A percentile compares a stretch with the other conserved stretches of the same genome.
These are phyloP conservation scores for Eimeria acervulina DNA, from an alignment of 169 alveolate genomes.

Conservation along the genomic window DNA sequence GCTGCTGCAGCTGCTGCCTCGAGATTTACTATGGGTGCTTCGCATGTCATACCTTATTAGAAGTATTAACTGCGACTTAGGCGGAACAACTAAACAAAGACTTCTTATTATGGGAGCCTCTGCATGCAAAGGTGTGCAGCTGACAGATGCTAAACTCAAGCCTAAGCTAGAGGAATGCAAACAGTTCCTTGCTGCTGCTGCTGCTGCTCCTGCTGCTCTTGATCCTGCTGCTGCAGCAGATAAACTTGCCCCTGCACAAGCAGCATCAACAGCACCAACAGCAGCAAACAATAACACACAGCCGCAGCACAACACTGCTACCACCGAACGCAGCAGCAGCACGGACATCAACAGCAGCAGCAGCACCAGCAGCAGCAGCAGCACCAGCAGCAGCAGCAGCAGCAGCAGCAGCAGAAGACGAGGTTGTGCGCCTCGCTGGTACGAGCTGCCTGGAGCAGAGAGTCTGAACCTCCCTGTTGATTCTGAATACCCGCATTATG, in stretches of 20 bases:
- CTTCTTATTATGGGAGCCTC: conserved; percentile 23
- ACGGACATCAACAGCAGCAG: neutral
- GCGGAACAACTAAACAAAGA: conserved; percentile 15
- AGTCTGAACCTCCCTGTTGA: conserved; percentile 28
- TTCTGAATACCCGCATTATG: conserved; percentile 4
- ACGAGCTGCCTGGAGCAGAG: neutral
- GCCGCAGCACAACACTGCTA: neutral
- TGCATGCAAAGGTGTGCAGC: conserved; percentile 49
- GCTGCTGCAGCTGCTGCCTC: conserved; percentile 55
- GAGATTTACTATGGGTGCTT: conserved; percentile 68
- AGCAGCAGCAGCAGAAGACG: neutral
- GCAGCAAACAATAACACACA: neutral
- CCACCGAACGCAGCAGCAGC: neutral
- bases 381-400: conserved; percentile 25
- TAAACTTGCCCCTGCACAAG: neutral
- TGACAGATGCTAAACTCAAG: neutral
- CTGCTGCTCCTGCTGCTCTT: neutral
- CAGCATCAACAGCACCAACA: neutral
- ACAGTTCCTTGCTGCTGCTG: neutral
- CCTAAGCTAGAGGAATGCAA: neutral
- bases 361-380: conserved; percentile 2
- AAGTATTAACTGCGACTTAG: neutral
- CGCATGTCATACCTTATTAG: conserved; percentile 41
- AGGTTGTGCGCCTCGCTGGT: conserved; percentile 16
- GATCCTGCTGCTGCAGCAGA: neutral